These are phyloP conservation scores for Grosmannia serpens DNA, from an alignment of 2,329 filamentous ascomycete genomes.

Conservation along the genomic window DNA sequence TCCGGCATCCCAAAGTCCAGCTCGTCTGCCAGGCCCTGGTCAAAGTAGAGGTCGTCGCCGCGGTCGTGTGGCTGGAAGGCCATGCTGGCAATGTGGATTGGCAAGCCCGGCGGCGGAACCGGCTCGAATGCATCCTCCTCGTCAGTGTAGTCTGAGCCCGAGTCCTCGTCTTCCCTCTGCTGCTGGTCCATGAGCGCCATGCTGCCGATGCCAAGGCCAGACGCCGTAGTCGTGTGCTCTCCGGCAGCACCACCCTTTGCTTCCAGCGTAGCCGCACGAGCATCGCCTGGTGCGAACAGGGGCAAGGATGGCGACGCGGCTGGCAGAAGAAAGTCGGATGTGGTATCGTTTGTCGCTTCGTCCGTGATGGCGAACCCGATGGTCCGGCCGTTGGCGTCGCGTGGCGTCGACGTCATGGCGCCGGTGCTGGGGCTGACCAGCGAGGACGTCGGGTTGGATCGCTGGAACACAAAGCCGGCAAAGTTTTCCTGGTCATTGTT, in stretches of 20 bases:
- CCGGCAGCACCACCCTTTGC: neutral
- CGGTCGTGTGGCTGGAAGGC: slow-evolving; percentile 11
- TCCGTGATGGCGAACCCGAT: slow-evolving; percentile 46
- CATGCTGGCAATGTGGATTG: neutral
- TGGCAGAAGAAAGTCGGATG: slow-evolving; percentile 9
- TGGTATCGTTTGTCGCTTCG: slow-evolving; percentile 24
- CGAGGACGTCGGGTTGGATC: slow-evolving; percentile 39
- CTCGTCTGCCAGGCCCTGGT: slow-evolving; percentile 36
- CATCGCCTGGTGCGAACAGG: neutral
- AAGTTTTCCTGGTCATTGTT: slow-evolving; percentile 50
- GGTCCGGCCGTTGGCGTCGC: slow-evolving; percentile 40
- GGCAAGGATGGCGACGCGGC: slow-evolving; percentile 10
- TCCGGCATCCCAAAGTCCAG: slow-evolving; percentile 36
- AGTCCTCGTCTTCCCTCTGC: neutral
- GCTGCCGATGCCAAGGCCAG: neutral
- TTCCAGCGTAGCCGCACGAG: neutral
- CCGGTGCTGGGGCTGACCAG: slow-evolving; percentile 38
- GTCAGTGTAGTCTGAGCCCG: neutral
- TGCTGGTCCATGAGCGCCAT: neutral
- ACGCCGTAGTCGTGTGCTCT: neutral
- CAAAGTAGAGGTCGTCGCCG: slow-evolving; percentile 56
- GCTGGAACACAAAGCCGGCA: slow-evolving; percentile 46
- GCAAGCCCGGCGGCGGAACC: neutral
- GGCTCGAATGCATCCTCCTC: neutral
- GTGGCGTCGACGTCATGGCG: slow-evolving; percentile 37